Evolutionary conservation across 2,329 filamentous ascomycete species (phyloP), one percentile per base, ranked within the genome.

Genomic region (Penicillium griseofulvum): DNA sequence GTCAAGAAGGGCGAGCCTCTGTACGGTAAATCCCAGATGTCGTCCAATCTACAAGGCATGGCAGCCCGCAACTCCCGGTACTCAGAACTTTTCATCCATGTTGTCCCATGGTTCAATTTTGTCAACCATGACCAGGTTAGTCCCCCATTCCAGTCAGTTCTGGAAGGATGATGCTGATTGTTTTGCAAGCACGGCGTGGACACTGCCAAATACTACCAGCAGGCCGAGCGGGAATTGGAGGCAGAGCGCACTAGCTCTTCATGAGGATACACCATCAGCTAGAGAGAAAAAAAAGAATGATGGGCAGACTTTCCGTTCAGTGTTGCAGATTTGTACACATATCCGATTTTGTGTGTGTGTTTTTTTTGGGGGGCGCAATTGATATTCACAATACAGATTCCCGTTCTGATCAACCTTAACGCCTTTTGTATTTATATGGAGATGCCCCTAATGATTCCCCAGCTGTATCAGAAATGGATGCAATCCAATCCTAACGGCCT

Each of bases 51-150:
- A 81, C 94, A 99, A 78, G 94, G 93, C 57, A 88, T 97, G 37
- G 92, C 94, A 49, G 86, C 90, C 56, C 83, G 94, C 66, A 96
- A 99, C 80, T 96, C 91, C 69, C 84, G 94, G 71, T 97, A 96
- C 81, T 87, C 90, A 36, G 88, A 89, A 38, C 81, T 94, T 31
- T 94, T 93, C 75, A 79, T 90, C 63, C 88, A 91, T 71, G 85
- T 93, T 52, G 79, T 99, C 54, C 92, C 93, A 37, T 97, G 92
- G 94, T 93, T 96, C 79, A 99, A 99, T 81, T 89, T 99, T 78
- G 93, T 96, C 70, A 97, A 99, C 78, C 94, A 99, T 78, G 87
- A 85, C 72, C 84, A 86, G 73, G 81, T 83, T 68, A 65, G 75
- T 66, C n/a, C 49, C 31, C 19, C 14, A 29, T 16, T 38, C 10